These are phyloP conservation scores for Leccinum olivaceopallidum DNA, from an alignment of 768 basidiomycete genomes.

Conservation along the genomic window DNA sequence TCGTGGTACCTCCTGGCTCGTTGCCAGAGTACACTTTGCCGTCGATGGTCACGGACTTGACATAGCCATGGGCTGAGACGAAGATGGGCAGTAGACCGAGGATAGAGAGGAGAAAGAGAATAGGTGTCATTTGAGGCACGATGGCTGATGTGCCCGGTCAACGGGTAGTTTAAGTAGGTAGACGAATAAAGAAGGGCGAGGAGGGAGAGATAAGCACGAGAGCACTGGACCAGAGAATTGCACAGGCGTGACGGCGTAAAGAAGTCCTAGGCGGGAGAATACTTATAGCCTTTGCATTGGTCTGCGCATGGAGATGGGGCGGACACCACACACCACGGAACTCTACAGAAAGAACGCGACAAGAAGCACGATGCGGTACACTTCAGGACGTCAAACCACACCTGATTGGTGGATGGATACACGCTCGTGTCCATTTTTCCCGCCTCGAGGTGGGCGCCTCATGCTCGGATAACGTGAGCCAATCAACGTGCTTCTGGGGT, in stretches of 20 bases:
- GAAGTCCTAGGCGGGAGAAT: slow-evolving; percentile 1
- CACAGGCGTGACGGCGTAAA: slow-evolving; percentile 4
- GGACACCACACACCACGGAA: slow-evolving; percentile 19
- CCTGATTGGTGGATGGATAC: slow-evolving; percentile 6
- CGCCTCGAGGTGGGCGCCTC: slow-evolving; percentile 20
- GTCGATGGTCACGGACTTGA: slow-evolving; percentile 31
- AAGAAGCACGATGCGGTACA: neutral
- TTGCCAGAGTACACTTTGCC: slow-evolving; percentile 32
- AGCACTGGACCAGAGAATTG: neutral
- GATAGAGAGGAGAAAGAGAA: slow-evolving; percentile 14
- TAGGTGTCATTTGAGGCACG: slow-evolving; percentile 11
- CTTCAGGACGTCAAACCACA: neutral
- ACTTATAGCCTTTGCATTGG: slow-evolving; percentile 19
- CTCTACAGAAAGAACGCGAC: slow-evolving; percentile 2
- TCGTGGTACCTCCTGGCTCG: slow-evolving; percentile 33
- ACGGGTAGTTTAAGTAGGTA: slow-evolving; percentile 17
- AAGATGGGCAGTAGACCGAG: slow-evolving; percentile 18
- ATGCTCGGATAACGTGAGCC: slow-evolving; percentile 7
- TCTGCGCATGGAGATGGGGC: slow-evolving; percentile 17
- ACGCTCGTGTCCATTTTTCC: slow-evolving; percentile 4
- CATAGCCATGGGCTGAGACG: slow-evolving; percentile 34
- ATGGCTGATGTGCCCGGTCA: slow-evolving; percentile 19
- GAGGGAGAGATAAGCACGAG: neutral
- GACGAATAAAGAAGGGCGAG: slow-evolving; percentile 7
- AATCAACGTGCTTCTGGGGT: neutral